Evolutionary conservation across 2,329 filamentous ascomycete species (phyloP).

Genomic region (Aureobasidium mangrovei): DNA sequence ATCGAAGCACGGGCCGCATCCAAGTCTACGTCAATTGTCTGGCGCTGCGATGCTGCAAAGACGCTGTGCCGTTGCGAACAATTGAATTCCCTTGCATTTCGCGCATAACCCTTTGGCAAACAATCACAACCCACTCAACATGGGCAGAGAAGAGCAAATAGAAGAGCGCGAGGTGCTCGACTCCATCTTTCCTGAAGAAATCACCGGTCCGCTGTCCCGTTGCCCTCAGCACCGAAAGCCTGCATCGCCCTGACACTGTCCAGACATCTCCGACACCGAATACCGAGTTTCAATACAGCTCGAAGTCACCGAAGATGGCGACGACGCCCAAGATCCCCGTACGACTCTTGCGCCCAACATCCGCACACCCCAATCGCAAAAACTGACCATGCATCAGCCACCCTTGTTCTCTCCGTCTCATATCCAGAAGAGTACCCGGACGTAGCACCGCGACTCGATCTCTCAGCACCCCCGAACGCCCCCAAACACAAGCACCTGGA

Average conservation of each 20-base stretch:
- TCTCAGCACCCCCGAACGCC: slow-evolving; percentile 64
- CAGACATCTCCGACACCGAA: slow-evolving; percentile 83
- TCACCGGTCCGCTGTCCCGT: slow-evolving; percentile 56
- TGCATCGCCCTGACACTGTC: background rate
- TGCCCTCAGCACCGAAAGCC: background rate
- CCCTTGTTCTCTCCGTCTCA: slow-evolving; percentile 71
- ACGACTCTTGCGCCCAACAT: slow-evolving; percentile 16
- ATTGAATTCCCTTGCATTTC: background rate
- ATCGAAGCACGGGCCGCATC: background rate
- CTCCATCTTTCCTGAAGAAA: slow-evolving; percentile 97
- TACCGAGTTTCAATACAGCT: slow-evolving; percentile 81
- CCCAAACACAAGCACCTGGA: slow-evolving; percentile 65
- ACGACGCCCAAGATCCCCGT: slow-evolving; percentile 48
- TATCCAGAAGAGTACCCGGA: slow-evolving; percentile 92
- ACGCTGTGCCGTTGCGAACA: background rate
- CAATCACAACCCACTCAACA: slow-evolving; percentile 20
- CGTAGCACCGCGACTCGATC: slow-evolving; percentile 70
- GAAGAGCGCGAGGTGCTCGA: slow-evolving; percentile 97
- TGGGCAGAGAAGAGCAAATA: slow-evolving; percentile 69
- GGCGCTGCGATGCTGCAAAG: background rate
- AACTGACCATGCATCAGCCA: slow-evolving; percentile 36
- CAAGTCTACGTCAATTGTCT: slow-evolving; percentile 2
- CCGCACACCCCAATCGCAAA: background rate
- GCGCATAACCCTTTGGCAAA: background rate
- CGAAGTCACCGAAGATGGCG: slow-evolving; percentile 60